Evolutionary conservation across 352 stramenopile species (phyloP), one percentile per base, ranked within the genome.

Genomic region (Globisporangium barbulae): DNA sequence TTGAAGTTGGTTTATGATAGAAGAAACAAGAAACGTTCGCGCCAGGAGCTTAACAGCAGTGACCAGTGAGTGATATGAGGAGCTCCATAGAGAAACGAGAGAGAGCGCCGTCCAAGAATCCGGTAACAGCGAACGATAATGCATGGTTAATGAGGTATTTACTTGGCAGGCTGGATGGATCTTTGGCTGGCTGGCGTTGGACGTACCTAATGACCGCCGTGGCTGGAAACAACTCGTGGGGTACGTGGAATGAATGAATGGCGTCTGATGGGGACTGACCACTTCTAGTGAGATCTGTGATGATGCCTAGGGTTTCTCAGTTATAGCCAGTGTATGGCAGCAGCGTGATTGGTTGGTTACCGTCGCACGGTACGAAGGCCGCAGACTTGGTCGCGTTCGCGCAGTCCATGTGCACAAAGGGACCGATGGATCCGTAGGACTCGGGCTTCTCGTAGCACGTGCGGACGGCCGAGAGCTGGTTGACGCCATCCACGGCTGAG

Each of bases 401-500:
- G 22, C 61, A 67, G 41, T 67, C 61, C 2, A 35, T 44, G 41
- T 60, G 61, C n/a, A 25, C 44, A 33, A 67, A 67, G 8, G 52
- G 52, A 0, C 41, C 61, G 31, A 37, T 19, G 21, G n/a, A 42
- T 21, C 61, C 33, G 33, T 67, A 61, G 15, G 15, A 35, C 4
- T 30, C 13, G 10, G 76, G 70, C 52, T 85, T 85, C 44, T 74
- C 65, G 63, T 78, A 89, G 68, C 83, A 92, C 60, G 83, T 89
- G 56, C 83, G 83, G 48, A 92, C 76, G 53, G 81, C 78, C 30
- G 76, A 80, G 42, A 92, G 79, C 55, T 85, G 76, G 70, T 90
- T 89, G 42, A 65, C 61, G 8, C 72, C 75, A 30, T 84, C 69
- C 19, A 76, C 68, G 45, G 66, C 75, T 31, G 81, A 89, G 78